A percentile compares a stretch with the other conserved stretches of the same genome.
These are phyloP conservation scores for Dendrobium huoshanense DNA, from an alignment of 106 monocot genomes.

Conservation along the genomic window DNA sequence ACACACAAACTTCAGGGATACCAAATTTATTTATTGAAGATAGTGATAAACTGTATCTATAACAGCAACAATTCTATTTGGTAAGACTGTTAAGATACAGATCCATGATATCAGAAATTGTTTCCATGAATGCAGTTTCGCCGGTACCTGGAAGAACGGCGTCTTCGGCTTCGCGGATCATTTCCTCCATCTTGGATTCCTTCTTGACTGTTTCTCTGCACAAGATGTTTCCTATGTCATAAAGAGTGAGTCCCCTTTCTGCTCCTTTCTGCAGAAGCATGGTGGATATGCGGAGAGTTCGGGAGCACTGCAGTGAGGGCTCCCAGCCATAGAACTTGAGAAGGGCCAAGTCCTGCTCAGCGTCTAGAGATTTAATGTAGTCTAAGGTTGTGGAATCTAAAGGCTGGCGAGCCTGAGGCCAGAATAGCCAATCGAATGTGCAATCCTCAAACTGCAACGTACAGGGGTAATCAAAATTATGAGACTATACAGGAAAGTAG, in stretches of 20 bases:
- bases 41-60: neutral
- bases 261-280: slow-evolving; percentile 94
- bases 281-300: slow-evolving; percentile 73
- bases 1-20: no score
- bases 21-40: neutral
- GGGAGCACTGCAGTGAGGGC: slow-evolving; percentile 44
- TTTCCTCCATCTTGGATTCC: slow-evolving; percentile 78
- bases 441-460: slow-evolving; percentile 78
- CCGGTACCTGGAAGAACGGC: slow-evolving; percentile 54
- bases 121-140: slow-evolving; percentile 54
- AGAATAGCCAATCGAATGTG: slow-evolving; percentile 92
- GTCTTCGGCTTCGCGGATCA: slow-evolving; percentile 58
- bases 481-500: neutral
- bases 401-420: slow-evolving; percentile 76
- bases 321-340: slow-evolving; percentile 85
- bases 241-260: slow-evolving; percentile 59
- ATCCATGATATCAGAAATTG: slow-evolving; percentile 72
- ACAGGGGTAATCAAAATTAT: neutral
- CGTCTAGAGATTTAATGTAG: slow-evolving; percentile 81
- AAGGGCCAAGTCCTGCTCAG: slow-evolving; percentile 63
- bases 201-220: slow-evolving; percentile 73
- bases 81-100: slow-evolving; percentile 32
- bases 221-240: slow-evolving; percentile 69
- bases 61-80: neutral
- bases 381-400: slow-evolving; percentile 41